Evolutionary conservation across 129 eudicot species (phyloP), one percentile per base, ranked within the genome.

Genomic region (Logfia minima): DNA sequence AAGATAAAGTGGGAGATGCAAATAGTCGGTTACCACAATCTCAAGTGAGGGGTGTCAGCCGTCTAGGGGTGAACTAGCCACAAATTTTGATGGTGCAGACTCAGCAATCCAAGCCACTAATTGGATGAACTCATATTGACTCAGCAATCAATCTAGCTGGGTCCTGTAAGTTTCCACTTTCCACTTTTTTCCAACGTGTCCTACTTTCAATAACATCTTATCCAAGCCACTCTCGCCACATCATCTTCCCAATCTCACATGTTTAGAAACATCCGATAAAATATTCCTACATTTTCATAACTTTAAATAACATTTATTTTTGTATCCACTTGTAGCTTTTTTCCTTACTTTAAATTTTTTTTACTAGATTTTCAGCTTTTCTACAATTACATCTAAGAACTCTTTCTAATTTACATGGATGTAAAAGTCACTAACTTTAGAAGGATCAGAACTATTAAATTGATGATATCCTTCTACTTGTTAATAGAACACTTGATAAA

Each of bases 61-160:
- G 65, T 58, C 24, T 63, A 73, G 32, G 17, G 70, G 74, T 74
- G 9, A 66, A 65, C 1, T 67, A 79, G 58, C 84, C 85, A 84
- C 77, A 72, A 34, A 62, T 72, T n/a, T 22, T 76, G 10, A 72
- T 26, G 26, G 55, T 70, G 86, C 85, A 81, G 88, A 87, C 74
- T 87, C 91, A 81, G 10, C 43, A 19, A 70, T 28, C 72, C 73
- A 79, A 59, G 55, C 64, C 66, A 75, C 71, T 6, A 16, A 48
- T 71, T 61, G 66, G 82, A 79, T 79, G 21, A 62, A 21, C 77
- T 59, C 43, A 8, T 39, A 4, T 63, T 69, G 82, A 78, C 65
- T 78, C 82, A 60, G 66, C 65, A 64, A 55, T 18, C 16, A 3
- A 0, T 34, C 37, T 60, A 70, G 66, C 34, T 58, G 51, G 73